Evolutionary conservation across 495 filamentous ascomycete species (phyloP), one percentile per base, ranked within the genome.

Genomic region (Pseudoneurospora amorphoporcata): DNA sequence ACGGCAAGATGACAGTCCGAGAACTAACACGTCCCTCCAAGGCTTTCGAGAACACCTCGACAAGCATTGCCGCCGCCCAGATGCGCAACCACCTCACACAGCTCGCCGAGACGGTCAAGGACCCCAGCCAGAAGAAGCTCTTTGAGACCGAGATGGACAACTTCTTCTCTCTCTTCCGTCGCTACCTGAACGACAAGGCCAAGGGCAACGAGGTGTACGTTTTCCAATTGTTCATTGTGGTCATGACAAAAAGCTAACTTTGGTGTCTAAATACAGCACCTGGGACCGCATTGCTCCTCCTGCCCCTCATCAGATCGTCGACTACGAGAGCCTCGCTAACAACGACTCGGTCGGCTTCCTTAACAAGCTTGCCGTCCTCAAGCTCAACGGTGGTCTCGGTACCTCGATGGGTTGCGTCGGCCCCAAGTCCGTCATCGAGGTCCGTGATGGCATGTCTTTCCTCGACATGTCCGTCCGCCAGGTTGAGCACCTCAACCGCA

Each of bases 81-180:
- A 99, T 99, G 95, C 92, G 95, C 79, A 99, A 99, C 87, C 90
- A 92, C 70, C 86, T 99, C 78, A 98, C 97, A 78, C 90, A 91
- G 78, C 92, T 99, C 73, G 87, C 92, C 71, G 95, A 99, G 82
- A 92, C 90, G 14, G 94, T 97, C 81, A 89, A 90, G 77, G 93
- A 98, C 75, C 83, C 90, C 29, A 81, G 85, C 41, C 86, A 93
- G 84, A 98, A 95, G 90, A 91, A 96, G 91, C 83, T 91, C 61
- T 99, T 98, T 83, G 95, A 98, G 85, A 95, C 94, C 16, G 95
- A 99, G 85, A 98, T 97, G 93, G 95, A 99, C 89, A 99, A 99
- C 90, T 99, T 99, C 88, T 99, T 88, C 80, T 91, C 93, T 70
- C 91, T 99, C 75, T 99, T 99, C 90, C 91, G 96, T 73, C 88